A percentile compares a stretch with the other conserved stretches of the same genome.
Conservation (phyloP, 2,329 filamentous ascomycete species). For the Rhynchosporium agropyri region DNA sequence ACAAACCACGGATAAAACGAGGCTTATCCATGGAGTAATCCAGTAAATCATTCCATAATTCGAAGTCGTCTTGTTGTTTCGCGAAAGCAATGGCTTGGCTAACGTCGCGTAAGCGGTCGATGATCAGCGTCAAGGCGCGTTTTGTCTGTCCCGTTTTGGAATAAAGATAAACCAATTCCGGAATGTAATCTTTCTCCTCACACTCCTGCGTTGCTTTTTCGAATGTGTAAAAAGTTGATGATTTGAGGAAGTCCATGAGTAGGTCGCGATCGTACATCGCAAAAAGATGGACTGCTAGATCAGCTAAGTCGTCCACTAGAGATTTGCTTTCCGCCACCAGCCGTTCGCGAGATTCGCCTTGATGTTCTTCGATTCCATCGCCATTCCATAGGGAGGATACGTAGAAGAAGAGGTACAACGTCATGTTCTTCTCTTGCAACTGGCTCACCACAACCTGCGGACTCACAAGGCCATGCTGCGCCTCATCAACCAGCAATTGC, state of each 20-base stretch:
- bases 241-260: slow-evolving; percentile 84
- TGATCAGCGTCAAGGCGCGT: slow-evolving; percentile 87
- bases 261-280: slow-evolving; percentile 78
- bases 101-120: slow-evolving; percentile 89
- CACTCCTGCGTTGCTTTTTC: slow-evolving; percentile 79
- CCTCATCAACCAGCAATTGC: slow-evolving; percentile 84
- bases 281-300: slow-evolving; percentile 84
- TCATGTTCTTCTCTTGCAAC: slow-evolving; percentile 66
- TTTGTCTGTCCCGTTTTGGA: slow-evolving; percentile 96
- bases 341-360: slow-evolving; percentile 57
- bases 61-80: slow-evolving; percentile 87
- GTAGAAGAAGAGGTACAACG: slow-evolving; percentile 89
- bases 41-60: slow-evolving; percentile 92
- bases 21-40: slow-evolving; percentile 98
- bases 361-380: slow-evolving; percentile 60
- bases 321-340: slow-evolving; percentile 62
- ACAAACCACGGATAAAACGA: slow-evolving; percentile 84
- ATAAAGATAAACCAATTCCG: slow-evolving; percentile 93
- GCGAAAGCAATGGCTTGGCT: slow-evolving; percentile 92
- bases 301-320: slow-evolving; percentile 83
- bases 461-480: slow-evolving; percentile 82
- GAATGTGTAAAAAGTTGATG: slow-evolving; percentile 85
- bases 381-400: slow-evolving; percentile 84
- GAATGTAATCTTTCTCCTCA: slow-evolving; percentile 77
- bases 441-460: slow-evolving; percentile 79